phyloP scores from a whole-genome alignment of 2,329 filamentous ascomycete species.

The Colletotrichum lupini region DNA sequence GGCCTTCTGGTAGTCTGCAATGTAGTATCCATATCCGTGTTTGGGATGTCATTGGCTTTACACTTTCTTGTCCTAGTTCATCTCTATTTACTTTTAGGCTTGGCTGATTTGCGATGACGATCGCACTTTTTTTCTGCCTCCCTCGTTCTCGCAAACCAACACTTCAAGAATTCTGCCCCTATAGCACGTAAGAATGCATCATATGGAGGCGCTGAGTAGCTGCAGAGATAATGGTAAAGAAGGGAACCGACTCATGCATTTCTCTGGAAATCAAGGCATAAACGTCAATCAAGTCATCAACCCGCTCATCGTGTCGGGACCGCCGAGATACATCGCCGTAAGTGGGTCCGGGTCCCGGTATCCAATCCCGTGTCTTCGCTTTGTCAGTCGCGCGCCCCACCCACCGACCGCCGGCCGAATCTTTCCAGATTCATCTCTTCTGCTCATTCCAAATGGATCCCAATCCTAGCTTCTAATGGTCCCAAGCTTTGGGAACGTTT shows the following conservation, averaged over 20 bases:
- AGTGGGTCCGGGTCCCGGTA: constrained; percentile 2
- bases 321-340: constrained; percentile 1
- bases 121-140: neutral
- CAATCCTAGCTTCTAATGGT: neutral
- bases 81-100: neutral
- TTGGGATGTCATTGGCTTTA: neutral
- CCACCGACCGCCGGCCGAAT: constrained; percentile 10
- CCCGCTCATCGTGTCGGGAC: constrained; percentile 17
- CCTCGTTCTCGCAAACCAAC: neutral
- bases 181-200: neutral
- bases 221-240: no score
- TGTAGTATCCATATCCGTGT: neutral
- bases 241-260: neutral
- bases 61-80: neutral
- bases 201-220: neutral
- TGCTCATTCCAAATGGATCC: neutral
- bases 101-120: neutral
- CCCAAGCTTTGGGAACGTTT: neutral
- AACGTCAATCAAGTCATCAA: neutral
- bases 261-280: constrained; percentile 9
- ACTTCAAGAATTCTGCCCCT: neutral
- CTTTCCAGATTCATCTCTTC: neutral
- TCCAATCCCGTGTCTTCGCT: constrained; percentile 28
- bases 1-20: neutral
- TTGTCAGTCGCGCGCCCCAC: constrained; percentile 19